A percentile compares a stretch with the other conserved stretches of the same genome.
These are phyloP conservation scores for Xanthoparmelia taractica DNA, from an alignment of 495 filamentous ascomycete species.

Conservation along the genomic window DNA sequence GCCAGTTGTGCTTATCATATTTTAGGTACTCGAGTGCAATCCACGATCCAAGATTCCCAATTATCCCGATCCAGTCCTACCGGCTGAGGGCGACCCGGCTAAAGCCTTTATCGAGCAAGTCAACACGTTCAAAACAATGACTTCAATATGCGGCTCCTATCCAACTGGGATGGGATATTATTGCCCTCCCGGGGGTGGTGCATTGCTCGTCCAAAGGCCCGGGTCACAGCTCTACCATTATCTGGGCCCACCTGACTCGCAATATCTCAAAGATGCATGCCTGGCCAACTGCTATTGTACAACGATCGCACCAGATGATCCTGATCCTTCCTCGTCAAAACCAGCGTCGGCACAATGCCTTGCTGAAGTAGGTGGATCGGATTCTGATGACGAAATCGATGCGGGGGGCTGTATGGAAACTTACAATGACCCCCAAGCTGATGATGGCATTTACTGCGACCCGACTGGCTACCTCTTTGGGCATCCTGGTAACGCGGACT, in stretches of 20 bases:
- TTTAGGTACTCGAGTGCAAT: background rate
- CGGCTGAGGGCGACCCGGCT: background rate
- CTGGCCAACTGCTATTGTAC: background rate
- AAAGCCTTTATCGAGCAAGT: background rate
- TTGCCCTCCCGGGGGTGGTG: background rate
- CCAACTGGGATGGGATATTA: background rate
- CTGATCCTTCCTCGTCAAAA: background rate
- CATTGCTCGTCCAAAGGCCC: background rate
- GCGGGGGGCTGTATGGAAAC: background rate
- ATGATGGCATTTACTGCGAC: background rate
- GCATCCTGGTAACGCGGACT: background rate
- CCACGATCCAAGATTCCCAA: background rate
- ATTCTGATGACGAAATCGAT: background rate
- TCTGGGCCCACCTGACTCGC: background rate
- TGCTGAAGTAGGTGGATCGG: background rate
- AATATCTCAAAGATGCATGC: background rate
- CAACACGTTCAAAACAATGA: background rate
- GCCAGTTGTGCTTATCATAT: background rate
- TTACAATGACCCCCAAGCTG: background rate
- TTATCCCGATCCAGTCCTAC: background rate
- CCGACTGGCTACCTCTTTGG: background rate
- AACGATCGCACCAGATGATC: background rate
- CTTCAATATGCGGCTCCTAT: background rate
- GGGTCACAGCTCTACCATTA: background rate
- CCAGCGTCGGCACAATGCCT: constrained; percentile 3